Evolutionary conservation across 2,329 filamentous ascomycete species (phyloP), one percentile per base, ranked within the genome.

Genomic region (Aspergillus nomiae): DNA sequence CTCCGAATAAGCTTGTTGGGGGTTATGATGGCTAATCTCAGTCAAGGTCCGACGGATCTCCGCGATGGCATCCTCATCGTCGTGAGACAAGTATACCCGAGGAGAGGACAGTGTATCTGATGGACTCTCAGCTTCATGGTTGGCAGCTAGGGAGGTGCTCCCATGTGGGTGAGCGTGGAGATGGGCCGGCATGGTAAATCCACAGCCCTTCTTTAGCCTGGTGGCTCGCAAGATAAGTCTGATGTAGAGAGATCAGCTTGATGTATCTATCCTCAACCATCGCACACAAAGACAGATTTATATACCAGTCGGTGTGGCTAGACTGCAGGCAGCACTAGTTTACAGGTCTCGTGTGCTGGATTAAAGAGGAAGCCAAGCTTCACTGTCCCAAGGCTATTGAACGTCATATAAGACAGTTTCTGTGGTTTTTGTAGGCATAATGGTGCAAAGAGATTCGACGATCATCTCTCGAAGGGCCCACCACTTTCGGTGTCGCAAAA

Each of bases 21-120:
- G 21, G 21, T 51, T 62, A 19, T 63, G 62, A 1, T 60, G 59
- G 26, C 58, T 67, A 19, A 64, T 63, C 41, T 69, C 63, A 1
- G 74, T 77, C 58, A 77, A 54, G 4, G 70, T 73, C 9, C 65
- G 71, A 65, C 76, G 74, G 28, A 77, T 74, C 24, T 74, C 63
- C 8, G 70, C 73, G 56, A 77, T 70, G 12, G 67, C 70, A 63
- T 73, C 64, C 54, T 74, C 74, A 53, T 77, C 73, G 34, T 67
- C 69, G 48, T 70, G 61, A 1, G 69, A 73, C 28, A 73, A 67
- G 50, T 73, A 65, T n/a, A 77, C 74, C 12, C 69, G 70, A 24
- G 69, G 66, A 11, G 60, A 68, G 48, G 32, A 65, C 60, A 62
- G 63, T 53, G 43, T 61, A 56, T 56, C 65, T 14, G 32, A 60